phyloP scores from a whole-genome alignment of 2,329 filamentous ascomycete species.

The Exutisphaerella laricina region DNA sequence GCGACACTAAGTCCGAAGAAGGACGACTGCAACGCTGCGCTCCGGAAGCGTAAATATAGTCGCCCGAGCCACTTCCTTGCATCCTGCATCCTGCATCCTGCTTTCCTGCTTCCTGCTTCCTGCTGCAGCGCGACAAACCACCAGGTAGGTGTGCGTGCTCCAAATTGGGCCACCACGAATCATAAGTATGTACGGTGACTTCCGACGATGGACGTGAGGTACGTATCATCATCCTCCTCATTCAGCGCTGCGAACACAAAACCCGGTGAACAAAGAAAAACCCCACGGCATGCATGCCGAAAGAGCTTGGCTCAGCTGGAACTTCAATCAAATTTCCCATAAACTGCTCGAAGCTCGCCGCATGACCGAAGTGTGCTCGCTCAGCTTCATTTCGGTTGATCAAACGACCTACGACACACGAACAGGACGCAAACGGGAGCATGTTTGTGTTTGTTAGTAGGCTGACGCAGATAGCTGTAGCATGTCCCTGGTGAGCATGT shows the following conservation, averaged over 20 bases:
- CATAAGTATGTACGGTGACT: not conserved
- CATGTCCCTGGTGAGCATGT: not conserved
- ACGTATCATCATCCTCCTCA: too few species aligned
- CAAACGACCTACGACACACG: not conserved
- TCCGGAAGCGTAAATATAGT: slow-evolving; percentile 4
- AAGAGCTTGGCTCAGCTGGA: not conserved
- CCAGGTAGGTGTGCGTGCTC: not conserved
- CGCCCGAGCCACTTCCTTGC: not conserved
- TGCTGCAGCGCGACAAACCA: not conserved
- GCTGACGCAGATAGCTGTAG: not conserved
- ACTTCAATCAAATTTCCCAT: not conserved
- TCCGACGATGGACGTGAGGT: too few species aligned
- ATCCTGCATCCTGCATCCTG: not conserved
- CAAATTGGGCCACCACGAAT: not conserved
- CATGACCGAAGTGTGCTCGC: not conserved
- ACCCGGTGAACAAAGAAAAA: too few species aligned
- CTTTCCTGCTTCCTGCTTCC: not conserved
- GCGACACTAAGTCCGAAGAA: not conserved
- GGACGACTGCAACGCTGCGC: slow-evolving; percentile 1
- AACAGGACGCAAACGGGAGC: not conserved
- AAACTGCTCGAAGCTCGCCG: not conserved
- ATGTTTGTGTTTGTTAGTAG: not conserved
- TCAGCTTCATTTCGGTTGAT: too few species aligned
- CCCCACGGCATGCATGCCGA: not conserved
- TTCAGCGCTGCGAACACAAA: too few species aligned